A percentile compares a stretch with the other conserved stretches of the same genome.
These are phyloP conservation scores for Magnusiomyces sp. DNA, from an alignment of 1,139 yeast species.

Conservation along the genomic window DNA sequence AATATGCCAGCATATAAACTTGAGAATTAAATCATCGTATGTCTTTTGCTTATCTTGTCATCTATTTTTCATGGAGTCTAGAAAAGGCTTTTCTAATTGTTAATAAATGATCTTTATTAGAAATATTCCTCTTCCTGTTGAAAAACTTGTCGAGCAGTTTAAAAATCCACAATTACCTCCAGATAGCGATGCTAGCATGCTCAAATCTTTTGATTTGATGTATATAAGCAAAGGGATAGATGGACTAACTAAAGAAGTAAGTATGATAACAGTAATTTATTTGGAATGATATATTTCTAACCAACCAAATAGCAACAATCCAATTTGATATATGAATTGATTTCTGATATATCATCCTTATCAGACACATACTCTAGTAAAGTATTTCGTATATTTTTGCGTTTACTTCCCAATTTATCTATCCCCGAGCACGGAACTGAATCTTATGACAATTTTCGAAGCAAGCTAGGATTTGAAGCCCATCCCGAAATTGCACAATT, in stretches of 20 bases:
- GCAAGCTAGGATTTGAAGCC: slow-evolving; percentile 22
- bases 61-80: no score
- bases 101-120: slow-evolving; percentile 18
- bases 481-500: slow-evolving; percentile 36
- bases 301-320: slow-evolving; percentile 16
- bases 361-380: slow-evolving; percentile 43
- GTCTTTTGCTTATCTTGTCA: slow-evolving; percentile 13
- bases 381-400: slow-evolving; percentile 52
- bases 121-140: slow-evolving; percentile 50
- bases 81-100: background rate
- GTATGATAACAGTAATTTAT: slow-evolving; percentile 9
- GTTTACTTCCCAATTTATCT: slow-evolving; percentile 44
- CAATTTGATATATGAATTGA: slow-evolving; percentile 41
- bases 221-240: slow-evolving; percentile 61
- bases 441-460: slow-evolving; percentile 35
- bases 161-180: slow-evolving; percentile 42
- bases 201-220: slow-evolving; percentile 56
- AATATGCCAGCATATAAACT: slow-evolving; percentile 56
- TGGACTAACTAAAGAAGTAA: slow-evolving; percentile 15
- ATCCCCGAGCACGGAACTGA: slow-evolving; percentile 42
- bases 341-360: slow-evolving; percentile 40
- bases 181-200: slow-evolving; percentile 42
- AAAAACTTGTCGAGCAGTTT: slow-evolving; percentile 55
- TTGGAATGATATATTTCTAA: slow-evolving; percentile 5
- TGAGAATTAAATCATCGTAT: slow-evolving; percentile 52